Conservation (phyloP, 2,329 filamentous ascomycete genomes). For the Paecilomyces fulvus region DNA sequence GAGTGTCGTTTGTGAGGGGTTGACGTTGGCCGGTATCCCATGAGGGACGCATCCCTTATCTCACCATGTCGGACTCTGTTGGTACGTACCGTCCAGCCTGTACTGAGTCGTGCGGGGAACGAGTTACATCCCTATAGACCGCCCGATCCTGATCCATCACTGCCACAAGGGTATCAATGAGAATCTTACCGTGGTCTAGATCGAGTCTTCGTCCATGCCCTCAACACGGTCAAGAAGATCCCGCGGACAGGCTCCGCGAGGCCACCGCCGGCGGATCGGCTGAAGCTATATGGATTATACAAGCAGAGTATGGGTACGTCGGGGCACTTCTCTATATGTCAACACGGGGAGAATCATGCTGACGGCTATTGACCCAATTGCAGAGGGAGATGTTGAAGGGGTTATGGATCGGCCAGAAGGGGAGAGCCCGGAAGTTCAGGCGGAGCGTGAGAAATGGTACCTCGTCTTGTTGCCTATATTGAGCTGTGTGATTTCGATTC, state of each 20-base stretch:
- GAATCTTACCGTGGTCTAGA: conserved; percentile 47
- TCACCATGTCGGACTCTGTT: conserved; percentile 40
- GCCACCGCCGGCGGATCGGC: conserved; percentile 73
- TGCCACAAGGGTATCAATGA: neutral
- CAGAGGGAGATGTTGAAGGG: conserved; percentile 86
- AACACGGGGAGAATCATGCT: conserved; percentile 5
- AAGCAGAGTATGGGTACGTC: conserved; percentile 82
- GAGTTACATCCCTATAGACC: neutral
- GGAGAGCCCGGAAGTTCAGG: conserved; percentile 41
- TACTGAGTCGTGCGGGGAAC: neutral
- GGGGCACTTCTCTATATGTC: neutral
- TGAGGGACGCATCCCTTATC: conserved; percentile 23
- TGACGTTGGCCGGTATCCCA: neutral
- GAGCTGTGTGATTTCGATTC: neutral
- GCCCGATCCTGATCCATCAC: neutral
- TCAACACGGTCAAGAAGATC: conserved; percentile 98
- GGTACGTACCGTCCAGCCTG: conserved; percentile 24
- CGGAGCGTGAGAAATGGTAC: conserved; percentile 60
- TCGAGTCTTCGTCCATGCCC: conserved; percentile 95
- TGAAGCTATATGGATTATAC: conserved; percentile 94
- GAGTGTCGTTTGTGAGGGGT: neutral
- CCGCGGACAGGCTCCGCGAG: conserved; percentile 84
- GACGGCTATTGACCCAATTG: conserved; percentile 3
- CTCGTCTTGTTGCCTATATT: neutral
- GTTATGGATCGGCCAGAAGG: conserved; percentile 76